phyloP scores from a whole-genome alignment of 768 basidiomycete genomes.

The Russula brevipes region DNA sequence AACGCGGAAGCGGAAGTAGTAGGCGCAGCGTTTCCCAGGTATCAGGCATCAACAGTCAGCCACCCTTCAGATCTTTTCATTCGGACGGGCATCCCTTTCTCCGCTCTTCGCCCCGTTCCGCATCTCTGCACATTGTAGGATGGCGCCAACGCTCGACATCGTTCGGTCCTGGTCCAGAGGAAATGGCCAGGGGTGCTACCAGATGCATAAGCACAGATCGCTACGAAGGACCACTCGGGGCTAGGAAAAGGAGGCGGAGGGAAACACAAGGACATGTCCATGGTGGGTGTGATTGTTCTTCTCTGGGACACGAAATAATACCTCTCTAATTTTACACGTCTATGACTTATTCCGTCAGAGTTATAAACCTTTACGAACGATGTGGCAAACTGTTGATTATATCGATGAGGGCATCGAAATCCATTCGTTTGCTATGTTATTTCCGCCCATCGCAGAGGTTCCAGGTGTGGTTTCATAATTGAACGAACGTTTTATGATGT shows the following conservation, averaged over 20 bases:
- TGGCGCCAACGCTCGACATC: constrained; percentile 31
- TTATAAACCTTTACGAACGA: too few relatives aligned
- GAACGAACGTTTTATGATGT: too few relatives aligned
- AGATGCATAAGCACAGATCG: too few relatives aligned
- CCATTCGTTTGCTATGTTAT: too few relatives aligned
- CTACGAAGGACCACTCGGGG: too few relatives aligned
- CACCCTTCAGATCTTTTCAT: background rate
- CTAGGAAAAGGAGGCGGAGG: constrained; percentile 44
- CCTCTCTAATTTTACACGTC: background rate
- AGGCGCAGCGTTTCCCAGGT: background rate
- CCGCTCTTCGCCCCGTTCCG: background rate
- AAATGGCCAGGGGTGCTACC: too few relatives aligned
- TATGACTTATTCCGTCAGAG: too few relatives aligned
- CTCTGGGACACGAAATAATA: constrained; percentile 29
- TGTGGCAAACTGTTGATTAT: too few relatives aligned
- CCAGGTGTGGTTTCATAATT: background rate
- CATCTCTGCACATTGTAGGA: background rate
- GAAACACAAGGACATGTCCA: constrained; percentile 41
- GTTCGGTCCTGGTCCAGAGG: constrained; percentile 33
- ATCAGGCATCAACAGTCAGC: background rate
- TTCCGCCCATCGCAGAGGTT: too few relatives aligned
- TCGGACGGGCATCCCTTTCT: background rate
- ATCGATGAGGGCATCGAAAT: too few relatives aligned
- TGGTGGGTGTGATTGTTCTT: constrained; percentile 70
- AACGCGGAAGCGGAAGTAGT: constrained; percentile 35